Evolutionary conservation across 331 rosid species (phyloP), one percentile per base, ranked within the genome.

Genomic region (Acacia pycnantha): DNA sequence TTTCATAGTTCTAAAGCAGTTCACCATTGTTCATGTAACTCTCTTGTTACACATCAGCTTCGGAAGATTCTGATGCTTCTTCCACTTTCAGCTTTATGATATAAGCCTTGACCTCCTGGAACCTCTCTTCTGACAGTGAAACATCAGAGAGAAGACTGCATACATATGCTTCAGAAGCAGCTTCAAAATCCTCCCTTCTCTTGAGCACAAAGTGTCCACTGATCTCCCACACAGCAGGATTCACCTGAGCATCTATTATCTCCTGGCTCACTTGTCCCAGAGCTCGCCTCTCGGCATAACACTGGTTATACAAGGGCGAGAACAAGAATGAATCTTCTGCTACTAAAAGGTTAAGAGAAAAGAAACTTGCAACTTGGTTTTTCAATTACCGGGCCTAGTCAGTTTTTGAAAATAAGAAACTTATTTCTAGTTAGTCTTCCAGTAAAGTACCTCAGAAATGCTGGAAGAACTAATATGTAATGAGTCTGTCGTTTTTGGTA

Each of bases 221-320:
- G 4, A 84, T 79, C 78, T 84, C 87, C 87, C 84, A 84, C 73
- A 79, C 87, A 1, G 87, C 87, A 1, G 87, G 84, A 44, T 79
- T 84, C 47, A 75, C 74, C 15, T 58, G 77, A 46, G 84, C 71
- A 16, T 41, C 1, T 3, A 84, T 51, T 47, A 84, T 46, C 47
- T 75, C 78, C 69, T 79, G 27, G 67, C 87, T 84, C 8, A 84
- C 84, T 69, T 75, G 61, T 19, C 84, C 87, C 5, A 33, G 81
- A 6, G 78, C 87, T 68, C 80, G 84, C 27, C 79, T 79, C 78
- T 84, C 84, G 1, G 84, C 84, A 58, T 69, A 82, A 67, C 87
- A 79, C 87, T 84, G 51, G 14, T 43, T 29, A 47, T 22, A 62
- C 2, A 43, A 29, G 58, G 41, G 56, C 29, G 72, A 11, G 50